Conservation (phyloP, 2,329 filamentous ascomycete genomes). For the Nemania sp. region DNA sequence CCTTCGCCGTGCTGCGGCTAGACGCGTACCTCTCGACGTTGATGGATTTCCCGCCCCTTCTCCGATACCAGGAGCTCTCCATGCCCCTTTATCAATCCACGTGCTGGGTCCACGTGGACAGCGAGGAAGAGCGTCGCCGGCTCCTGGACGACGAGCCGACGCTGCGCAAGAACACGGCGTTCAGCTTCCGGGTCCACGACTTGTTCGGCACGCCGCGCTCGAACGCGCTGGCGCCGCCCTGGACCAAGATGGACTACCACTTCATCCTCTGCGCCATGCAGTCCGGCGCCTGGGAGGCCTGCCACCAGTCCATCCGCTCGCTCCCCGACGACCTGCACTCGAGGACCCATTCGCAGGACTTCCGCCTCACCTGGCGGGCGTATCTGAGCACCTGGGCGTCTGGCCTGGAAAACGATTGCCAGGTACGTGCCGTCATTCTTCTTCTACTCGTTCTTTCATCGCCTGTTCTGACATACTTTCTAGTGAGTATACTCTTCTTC, state of each 20-base stretch:
- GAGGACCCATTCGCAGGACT: conserved; percentile 11
- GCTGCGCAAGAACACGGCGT: conserved; percentile 20
- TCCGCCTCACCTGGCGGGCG: conserved; percentile 15
- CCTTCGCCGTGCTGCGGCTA: conserved; percentile 33
- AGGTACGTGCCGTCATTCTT: conserved; percentile 11
- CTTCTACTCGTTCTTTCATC: neutral
- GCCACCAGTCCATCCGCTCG: conserved; percentile 31
- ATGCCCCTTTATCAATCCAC: conserved; percentile 33
- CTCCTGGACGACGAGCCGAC: conserved; percentile 11
- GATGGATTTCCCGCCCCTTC: conserved; percentile 30
- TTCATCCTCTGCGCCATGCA: conserved; percentile 35
- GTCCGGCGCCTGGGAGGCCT: conserved; percentile 29
- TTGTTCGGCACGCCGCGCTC: conserved; percentile 31
- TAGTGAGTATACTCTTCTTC: conserved; percentile 15
- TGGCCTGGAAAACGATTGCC: conserved; percentile 26
- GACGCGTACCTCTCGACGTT: conserved; percentile 33
- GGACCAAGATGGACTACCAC: conserved; percentile 35
- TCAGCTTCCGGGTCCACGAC: conserved; percentile 30
- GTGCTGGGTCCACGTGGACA: conserved; percentile 27
- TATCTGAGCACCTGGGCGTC: conserved; percentile 25
- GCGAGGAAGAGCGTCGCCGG: conserved; percentile 28
- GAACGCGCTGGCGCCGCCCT: conserved; percentile 25
- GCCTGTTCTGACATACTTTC: conserved; percentile 9
- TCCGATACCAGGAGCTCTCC: conserved; percentile 34
- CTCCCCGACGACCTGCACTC: conserved; percentile 33